A percentile compares a stretch with the other conserved stretches of the same genome.
These are phyloP conservation scores for Sporothrix phasma DNA, from an alignment of 2,329 filamentous ascomycete species.

Conservation along the genomic window DNA sequence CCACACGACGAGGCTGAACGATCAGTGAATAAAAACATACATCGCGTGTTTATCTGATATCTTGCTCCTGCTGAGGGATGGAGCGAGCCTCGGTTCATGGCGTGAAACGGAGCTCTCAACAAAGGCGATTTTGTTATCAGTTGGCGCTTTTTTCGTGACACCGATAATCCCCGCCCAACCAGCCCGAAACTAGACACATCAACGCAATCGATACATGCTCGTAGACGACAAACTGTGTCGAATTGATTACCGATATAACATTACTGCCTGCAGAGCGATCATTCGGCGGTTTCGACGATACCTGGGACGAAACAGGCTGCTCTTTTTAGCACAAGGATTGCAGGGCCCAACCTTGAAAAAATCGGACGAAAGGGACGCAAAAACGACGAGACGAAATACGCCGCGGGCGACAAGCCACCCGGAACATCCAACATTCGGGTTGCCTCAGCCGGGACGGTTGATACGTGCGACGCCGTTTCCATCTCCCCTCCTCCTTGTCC, in stretches of 20 bases:
- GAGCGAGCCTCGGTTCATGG: background rate
- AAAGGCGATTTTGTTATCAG: background rate
- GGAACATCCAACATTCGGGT: background rate
- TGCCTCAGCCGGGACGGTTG: background rate
- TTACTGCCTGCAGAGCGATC: background rate
- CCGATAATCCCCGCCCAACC: background rate
- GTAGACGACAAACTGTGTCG: background rate
- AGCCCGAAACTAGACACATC: background rate
- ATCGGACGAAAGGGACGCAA: background rate
- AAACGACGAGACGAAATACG: slow-evolving; percentile 1
- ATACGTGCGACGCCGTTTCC: background rate
- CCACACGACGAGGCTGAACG: too few relatives aligned
- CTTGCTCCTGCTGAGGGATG: background rate
- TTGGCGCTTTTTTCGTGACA: background rate
- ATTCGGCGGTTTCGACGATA: background rate
- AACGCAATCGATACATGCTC: background rate
- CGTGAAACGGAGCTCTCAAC: background rate
- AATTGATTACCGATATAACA: background rate
- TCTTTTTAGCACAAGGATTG: background rate
- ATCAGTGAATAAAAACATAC: too few relatives aligned
- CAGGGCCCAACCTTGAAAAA: background rate
- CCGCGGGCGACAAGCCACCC: background rate
- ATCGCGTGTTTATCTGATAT: too few relatives aligned
- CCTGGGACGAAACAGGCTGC: slow-evolving; percentile 5
- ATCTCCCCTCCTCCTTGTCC: background rate